Conservation (phyloP, 2,329 filamentous ascomycete genomes). For the Fusarium miscanthi region DNA sequence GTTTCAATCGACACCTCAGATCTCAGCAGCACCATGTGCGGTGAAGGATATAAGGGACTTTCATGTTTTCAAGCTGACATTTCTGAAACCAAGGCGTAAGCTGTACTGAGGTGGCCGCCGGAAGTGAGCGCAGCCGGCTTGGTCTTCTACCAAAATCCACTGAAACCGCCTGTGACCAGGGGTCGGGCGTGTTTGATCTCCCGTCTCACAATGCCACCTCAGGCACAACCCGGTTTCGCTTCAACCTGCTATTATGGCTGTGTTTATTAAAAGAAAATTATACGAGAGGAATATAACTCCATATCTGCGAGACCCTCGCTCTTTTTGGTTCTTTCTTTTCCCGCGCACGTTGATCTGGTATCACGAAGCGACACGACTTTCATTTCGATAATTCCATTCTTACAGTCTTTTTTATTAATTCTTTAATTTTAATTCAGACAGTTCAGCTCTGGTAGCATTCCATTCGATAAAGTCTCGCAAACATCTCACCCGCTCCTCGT, state of each 20-base stretch:
- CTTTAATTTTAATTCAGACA: conserved; percentile 24
- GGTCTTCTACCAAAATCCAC: conserved; percentile 5
- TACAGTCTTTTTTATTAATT: conserved; percentile 17
- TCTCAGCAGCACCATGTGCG: background rate
- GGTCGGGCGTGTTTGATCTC: conserved; percentile 33
- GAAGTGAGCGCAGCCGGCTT: conserved; percentile 26
- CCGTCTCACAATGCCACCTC: conserved; percentile 41
- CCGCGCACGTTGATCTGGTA: conserved; percentile 29
- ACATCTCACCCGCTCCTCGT: background rate
- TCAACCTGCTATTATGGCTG: background rate
- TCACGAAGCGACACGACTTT: conserved; percentile 26
- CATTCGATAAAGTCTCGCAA: background rate
- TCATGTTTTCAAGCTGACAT: background rate
- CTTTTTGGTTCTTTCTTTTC: background rate
- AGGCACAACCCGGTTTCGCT: conserved; percentile 41
- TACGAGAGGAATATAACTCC: background rate
- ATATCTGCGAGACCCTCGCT: conserved; percentile 10
- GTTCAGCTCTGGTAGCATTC: conserved; percentile 18
- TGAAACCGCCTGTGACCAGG: conserved; percentile 11
- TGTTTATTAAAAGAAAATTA: background rate
- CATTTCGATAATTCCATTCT: conserved; percentile 25
- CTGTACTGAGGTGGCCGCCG: background rate
- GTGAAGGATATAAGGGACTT: background rate
- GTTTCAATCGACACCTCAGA: background rate
- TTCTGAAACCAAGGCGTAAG: conserved; percentile 19